A percentile compares a stretch with the other conserved stretches of the same genome.
Evolutionary conservation across 2,329 filamentous ascomycete species (phyloP).

Genomic region (Pleurostoma richardsiae): DNA sequence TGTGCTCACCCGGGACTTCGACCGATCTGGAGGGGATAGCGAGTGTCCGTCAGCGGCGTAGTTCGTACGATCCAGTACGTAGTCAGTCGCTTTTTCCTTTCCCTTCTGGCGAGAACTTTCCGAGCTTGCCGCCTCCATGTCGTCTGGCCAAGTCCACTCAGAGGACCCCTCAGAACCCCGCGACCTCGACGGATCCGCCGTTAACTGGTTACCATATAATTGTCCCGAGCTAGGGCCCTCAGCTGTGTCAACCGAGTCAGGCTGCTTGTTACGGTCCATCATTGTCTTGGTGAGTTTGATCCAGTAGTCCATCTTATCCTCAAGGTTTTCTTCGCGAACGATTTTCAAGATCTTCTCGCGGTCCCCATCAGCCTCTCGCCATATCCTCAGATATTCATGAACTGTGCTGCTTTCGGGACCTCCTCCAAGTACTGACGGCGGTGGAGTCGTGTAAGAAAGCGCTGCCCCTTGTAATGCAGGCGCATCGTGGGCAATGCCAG

Average conservation of each 20-base stretch:
- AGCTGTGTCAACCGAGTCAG: neutral
- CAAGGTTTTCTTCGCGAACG: constrained; percentile 54
- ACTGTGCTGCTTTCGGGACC: constrained; percentile 17
- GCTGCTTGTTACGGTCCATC: constrained; percentile 11
- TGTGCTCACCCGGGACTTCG: too few relatives aligned
- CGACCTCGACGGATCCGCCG: neutral
- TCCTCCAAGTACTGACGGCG: neutral
- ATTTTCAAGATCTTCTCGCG: constrained; percentile 54
- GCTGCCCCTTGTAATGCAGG: too few relatives aligned
- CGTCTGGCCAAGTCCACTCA: constrained; percentile 8
- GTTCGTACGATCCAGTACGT: too few relatives aligned
- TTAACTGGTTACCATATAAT: neutral
- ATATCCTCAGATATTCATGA: constrained; percentile 48
- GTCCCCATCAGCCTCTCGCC: constrained; percentile 55
- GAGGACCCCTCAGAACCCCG: constrained; percentile 3
- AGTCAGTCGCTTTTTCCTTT: too few relatives aligned
- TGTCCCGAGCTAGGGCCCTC: neutral
- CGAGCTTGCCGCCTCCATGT: constrained; percentile 3
- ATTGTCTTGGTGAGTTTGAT: constrained; percentile 44
- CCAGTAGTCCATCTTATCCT: constrained; percentile 55
- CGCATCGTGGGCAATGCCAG: too few relatives aligned
- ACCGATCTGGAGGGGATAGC: too few relatives aligned
- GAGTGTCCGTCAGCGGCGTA: too few relatives aligned
- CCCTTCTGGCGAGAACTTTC: too few relatives aligned
- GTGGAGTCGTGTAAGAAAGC: neutral